These are phyloP conservation scores for Quercus engelmannii DNA, from an alignment of 306 rosid genomes.

Conservation along the genomic window DNA sequence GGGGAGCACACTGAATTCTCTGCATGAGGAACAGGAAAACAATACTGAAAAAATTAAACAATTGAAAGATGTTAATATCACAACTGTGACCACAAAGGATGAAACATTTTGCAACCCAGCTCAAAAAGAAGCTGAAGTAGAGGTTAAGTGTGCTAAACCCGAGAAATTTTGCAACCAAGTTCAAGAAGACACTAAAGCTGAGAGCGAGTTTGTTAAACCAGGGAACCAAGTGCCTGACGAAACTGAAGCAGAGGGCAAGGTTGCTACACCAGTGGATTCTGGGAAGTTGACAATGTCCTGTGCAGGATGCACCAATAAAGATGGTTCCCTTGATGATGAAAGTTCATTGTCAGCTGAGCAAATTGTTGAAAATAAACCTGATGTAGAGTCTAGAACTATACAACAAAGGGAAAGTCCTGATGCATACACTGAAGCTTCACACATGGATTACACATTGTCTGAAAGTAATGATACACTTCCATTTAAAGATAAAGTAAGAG, in stretches of 20 bases:
- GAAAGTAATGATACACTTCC: conserved; percentile 26
- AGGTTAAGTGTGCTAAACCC: not conserved
- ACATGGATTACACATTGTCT: conserved; percentile 14
- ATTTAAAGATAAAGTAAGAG: conserved; percentile 27
- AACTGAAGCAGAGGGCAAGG: conserved; percentile 29
- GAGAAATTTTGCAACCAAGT: not conserved
- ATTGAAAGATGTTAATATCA: conserved; percentile 35
- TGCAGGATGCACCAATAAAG: conserved; percentile 30
- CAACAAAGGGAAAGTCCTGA: conserved; percentile 31
- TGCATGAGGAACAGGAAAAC: conserved; percentile 31
- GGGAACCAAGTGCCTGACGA: conserved; percentile 20
- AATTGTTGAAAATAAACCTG: conserved; percentile 19
- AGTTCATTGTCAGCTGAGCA: conserved; percentile 32
- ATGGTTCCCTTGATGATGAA: conserved; percentile 36
- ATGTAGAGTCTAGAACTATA: conserved; percentile 30
- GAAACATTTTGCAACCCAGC: conserved; percentile 15
- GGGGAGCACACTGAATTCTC: conserved; percentile 38
- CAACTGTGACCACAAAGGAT: conserved; percentile 26
- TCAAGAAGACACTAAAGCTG: not conserved
- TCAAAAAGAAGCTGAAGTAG: not conserved
- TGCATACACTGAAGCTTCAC: conserved; percentile 21
- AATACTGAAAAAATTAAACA: conserved; percentile 23
- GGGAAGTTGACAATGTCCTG: conserved; percentile 26
- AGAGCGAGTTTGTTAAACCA: not conserved
- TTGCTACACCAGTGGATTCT: conserved; percentile 24